Base-by-base conservation (phyloP, 257 asterid species). In the Nicotiana paniculata region DNA sequence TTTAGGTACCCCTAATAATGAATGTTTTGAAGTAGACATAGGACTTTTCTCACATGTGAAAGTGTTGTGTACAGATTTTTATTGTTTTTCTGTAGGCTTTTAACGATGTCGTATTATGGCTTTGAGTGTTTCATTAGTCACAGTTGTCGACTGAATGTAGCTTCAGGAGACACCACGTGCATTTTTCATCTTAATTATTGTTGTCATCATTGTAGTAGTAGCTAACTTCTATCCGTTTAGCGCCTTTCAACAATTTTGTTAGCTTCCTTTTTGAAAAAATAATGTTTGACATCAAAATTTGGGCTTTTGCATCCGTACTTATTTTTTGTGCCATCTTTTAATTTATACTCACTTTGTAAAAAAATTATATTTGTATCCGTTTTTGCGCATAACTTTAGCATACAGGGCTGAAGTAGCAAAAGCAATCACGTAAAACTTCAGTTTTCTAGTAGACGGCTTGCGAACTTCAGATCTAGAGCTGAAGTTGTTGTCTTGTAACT, bases 81-180 rank as follows among this genome's bases (percentile, higher is more conserved):
- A 51, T 6, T 72, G 61, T 4, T 26, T 74, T 74, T n/a, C 15
- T 46, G 79, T 13, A 51, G 8, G 16, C 51, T 15, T 0, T 13
- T 18, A 21, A 69, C 21, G 78, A 21, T 5, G 58, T 70, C 59
- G 59, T 70, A 5, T 3, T 0, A 9, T 3, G 24, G 7, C 79
- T 48, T 48, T 74, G 28, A 13, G 2, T 51, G 62, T 26, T 74
- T 74, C 26, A 51, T 74, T 74, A 74, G 62, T 74, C 62, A 48
- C 51, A 7, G 15, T 74, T 6, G 62, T 48, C 43, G 13, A n/a
- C 63, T 26, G 43, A 74, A 48, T 51, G 43, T 24, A 48, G 61
- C 61, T 74, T 46, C 61, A 24, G 18, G 16, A 74, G 79, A 74
- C 24, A 48, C 79, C 79, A 74, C 79, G 43, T 74, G 63, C 63